A percentile compares a stretch with the other conserved stretches of the same genome.
Evolutionary conservation across 495 filamentous ascomycete genomes (phyloP).

Genomic region (Penicillium pulvis): DNA sequence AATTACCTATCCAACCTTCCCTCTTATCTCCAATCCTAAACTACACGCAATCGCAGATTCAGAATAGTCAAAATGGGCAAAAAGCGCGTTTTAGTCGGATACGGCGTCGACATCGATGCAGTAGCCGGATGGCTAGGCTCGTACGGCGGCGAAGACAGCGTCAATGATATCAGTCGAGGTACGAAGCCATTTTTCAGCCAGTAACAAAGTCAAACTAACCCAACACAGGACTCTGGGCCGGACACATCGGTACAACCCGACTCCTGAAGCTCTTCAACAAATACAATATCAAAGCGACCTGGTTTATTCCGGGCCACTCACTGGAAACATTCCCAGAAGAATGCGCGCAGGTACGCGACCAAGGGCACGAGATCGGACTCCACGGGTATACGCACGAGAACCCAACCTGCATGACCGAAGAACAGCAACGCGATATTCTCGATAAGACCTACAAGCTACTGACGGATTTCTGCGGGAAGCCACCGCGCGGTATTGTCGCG

Average conservation of each 20-base stretch:
- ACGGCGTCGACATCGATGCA: conserved; percentile 67
- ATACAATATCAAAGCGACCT: conserved; percentile 80
- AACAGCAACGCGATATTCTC: conserved; percentile 74
- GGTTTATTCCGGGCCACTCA: conserved; percentile 82
- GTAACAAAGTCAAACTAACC: not conserved
- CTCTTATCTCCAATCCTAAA: not conserved
- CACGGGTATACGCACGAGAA: conserved; percentile 80
- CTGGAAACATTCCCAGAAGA: conserved; percentile 80
- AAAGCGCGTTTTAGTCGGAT: conserved; percentile 59
- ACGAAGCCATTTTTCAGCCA: conserved; percentile 4
- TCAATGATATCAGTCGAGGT: conserved; percentile 68
- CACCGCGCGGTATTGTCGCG: conserved; percentile 67
- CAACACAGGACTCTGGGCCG: conserved; percentile 64
- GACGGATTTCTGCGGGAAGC: conserved; percentile 74
- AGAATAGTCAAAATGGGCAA: conserved; percentile 51
- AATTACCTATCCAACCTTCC: no score
- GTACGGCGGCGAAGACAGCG: conserved; percentile 72
- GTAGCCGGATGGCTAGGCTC: conserved; percentile 73
- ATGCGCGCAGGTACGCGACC: conserved; percentile 70
- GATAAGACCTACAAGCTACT: conserved; percentile 75
- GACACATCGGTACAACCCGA: conserved; percentile 69
- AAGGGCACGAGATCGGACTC: conserved; percentile 78
- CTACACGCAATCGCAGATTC: not conserved
- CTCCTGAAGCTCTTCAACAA: conserved; percentile 76
- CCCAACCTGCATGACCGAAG: conserved; percentile 67